Evolutionary conservation across 208 protist species (phyloP).

Genomic region (Trypanosomatidae sp.): DNA sequence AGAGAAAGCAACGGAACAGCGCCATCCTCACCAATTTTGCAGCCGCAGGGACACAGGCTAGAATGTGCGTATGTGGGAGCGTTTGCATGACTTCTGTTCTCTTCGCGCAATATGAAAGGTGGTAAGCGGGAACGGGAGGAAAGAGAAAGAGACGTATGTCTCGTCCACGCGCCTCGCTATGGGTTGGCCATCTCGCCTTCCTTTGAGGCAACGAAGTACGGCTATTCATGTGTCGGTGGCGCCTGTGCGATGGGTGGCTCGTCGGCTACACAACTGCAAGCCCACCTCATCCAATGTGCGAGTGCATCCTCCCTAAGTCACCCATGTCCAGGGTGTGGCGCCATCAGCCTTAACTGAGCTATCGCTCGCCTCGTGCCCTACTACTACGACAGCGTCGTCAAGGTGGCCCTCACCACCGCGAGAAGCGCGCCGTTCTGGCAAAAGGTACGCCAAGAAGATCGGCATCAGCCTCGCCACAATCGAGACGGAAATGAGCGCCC

Average conservation of each 20-base stretch:
- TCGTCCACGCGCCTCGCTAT: not conserved
- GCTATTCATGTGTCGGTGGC: not conserved
- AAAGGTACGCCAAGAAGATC: conserved; percentile 44
- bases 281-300: not conserved
- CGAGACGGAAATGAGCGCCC: conserved; percentile 31
- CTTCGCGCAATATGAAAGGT: not conserved
- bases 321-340: not conserved
- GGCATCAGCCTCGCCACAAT: conserved; percentile 38
- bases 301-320: not conserved
- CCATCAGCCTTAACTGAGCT: not conserved
- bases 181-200: not conserved
- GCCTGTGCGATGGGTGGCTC: not conserved
- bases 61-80: not conserved
- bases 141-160: not conserved
- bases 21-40: not conserved
- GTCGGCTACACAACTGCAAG: not conserved
- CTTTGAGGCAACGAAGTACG: not conserved
- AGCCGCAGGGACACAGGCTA: not conserved
- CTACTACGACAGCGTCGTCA: not conserved
- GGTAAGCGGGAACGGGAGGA: not conserved
- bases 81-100: not conserved
- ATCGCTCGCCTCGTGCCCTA: not conserved
- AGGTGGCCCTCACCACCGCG: not conserved
- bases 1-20: not conserved
- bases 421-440: conserved; percentile 27